Base-by-base conservation (phyloP, 257 asterid genomes). In the Primulina tabacum region DNA sequence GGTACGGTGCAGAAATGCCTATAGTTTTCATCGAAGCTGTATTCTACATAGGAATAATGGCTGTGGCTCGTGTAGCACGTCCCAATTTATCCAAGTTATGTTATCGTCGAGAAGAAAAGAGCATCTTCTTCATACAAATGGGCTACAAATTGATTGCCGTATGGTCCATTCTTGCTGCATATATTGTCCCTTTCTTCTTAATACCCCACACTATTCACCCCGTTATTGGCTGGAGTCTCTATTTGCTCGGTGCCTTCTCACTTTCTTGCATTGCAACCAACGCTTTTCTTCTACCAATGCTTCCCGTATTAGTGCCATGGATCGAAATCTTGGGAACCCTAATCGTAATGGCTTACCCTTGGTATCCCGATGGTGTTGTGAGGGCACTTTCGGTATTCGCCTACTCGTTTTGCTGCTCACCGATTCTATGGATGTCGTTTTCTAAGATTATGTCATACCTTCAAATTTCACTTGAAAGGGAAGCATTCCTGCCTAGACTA, bases 161-260 rank as follows among this genome's bases (percentile, higher is more conserved):
- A 50, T 86, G 92, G 87, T 85, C 86, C 75, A 80, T 93, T 73
- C 71, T 86, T 7, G 91, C 92, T 0, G 91, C 97, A 43, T 89
- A 90, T 58, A 71, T 77, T 4, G 61, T 83, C 77, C 97, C 97
- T 0, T 80, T 90, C 76, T 81, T 86, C 80, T 68, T 90, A 34
- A 81, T 87, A n/a, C 99, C 99, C 17, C 84, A 73, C 79, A 90
- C 97, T 0, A 69, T 91, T 56, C 97, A 93, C 68, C 99, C 99
- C 0, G 33, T 90, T 1, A 75, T 89, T 0, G 99, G 99, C 2
- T 93, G 99, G 99, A 72, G 82, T 52, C 72, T 90, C 40, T 93
- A 90, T 80, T 76, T 90, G 73, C 75, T 91, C 2, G 99, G 99
- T 4, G 77, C 84, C 32, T 76, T 86, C 24, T 76, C 97, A 0